phyloP scores from a whole-genome alignment of 1,139 yeast genomes.

The Nakaseomyces delphensis region DNA sequence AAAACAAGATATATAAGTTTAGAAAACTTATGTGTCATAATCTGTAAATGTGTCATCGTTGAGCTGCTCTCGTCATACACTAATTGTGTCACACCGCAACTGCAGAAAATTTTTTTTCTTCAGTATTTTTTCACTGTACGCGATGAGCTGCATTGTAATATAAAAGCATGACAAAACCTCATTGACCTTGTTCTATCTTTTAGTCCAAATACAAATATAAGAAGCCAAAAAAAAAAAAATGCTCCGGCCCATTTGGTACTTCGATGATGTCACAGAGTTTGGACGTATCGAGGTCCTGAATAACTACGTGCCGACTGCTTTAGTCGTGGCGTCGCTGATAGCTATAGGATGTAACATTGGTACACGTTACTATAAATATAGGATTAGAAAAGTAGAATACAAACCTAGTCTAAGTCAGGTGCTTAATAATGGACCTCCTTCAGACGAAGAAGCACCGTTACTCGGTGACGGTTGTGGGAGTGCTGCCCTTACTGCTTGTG shows the following conservation, averaged over 20 bases:
- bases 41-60: background rate
- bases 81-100: background rate
- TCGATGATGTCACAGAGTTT: conserved; percentile 33
- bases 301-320: conserved; percentile 16
- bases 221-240: background rate
- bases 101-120: too few relatives aligned
- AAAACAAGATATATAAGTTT: too few relatives aligned
- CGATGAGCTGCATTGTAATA: too few relatives aligned
- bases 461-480: conserved; percentile 6
- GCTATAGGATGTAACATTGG: conserved; percentile 10
- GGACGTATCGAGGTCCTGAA: conserved; percentile 24
- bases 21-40: too few relatives aligned
- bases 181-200: background rate
- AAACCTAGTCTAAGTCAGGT: conserved; percentile 8
- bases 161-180: too few relatives aligned
- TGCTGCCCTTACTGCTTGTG: background rate
- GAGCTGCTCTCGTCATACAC: background rate
- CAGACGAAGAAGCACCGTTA: conserved; percentile 15
- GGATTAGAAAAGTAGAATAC: conserved; percentile 11
- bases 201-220: background rate
- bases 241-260: conserved; percentile 29
- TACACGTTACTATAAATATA: conserved; percentile 13
- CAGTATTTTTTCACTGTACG: too few relatives aligned
- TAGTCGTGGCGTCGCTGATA: conserved; percentile 6
- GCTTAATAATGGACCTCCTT: conserved; percentile 2